Percentiles rank a stretch among this genome's conserved stretches.
phyloP scores from a whole-genome alignment of 2,329 filamentous ascomycete species.

The Colletotrichum shisoi region DNA sequence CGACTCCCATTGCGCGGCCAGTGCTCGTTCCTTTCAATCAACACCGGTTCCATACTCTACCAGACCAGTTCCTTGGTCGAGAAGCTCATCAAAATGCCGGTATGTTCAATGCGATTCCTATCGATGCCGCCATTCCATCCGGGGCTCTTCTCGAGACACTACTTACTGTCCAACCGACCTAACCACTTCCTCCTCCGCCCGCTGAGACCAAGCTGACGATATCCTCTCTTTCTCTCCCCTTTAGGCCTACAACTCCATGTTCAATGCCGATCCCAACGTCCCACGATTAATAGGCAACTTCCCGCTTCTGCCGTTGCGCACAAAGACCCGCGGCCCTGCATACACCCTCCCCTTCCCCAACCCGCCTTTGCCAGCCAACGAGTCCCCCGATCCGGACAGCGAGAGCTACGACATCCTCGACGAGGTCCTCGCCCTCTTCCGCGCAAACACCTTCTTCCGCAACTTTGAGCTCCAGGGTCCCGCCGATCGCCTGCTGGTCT shows the following conservation, averaged over 20 bases:
- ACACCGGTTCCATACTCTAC: slow-evolving; percentile 39
- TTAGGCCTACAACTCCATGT: slow-evolving; percentile 97
- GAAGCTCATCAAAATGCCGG: slow-evolving; percentile 56
- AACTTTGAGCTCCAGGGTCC: slow-evolving; percentile 99
- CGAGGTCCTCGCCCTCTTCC: slow-evolving; percentile 90
- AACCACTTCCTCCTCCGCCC: slow-evolving; percentile 6
- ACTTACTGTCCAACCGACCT: slow-evolving; percentile 12
- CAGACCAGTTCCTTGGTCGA: slow-evolving; percentile 28
- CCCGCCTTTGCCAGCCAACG: slow-evolving; percentile 64
- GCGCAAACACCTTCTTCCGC: slow-evolving; percentile 97
- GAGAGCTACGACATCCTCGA: slow-evolving; percentile 97
- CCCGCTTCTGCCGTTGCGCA: slow-evolving; percentile 91
- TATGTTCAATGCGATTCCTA: slow-evolving; percentile 45
- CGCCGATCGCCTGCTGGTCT: slow-evolving; percentile 92
- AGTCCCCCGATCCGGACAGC: slow-evolving; percentile 80
- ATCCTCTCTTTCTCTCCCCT: slow-evolving; percentile 20
- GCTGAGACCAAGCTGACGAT: slow-evolving; percentile 41
- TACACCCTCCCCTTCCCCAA: slow-evolving; percentile 76
- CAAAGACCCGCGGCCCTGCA: slow-evolving; percentile 92
- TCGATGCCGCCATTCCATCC: background rate
- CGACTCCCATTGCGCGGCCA: slow-evolving; percentile 20
- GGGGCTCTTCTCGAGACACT: slow-evolving; percentile 8
- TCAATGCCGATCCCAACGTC: slow-evolving; percentile 79
- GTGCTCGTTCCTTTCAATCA: slow-evolving; percentile 30
- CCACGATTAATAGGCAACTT: slow-evolving; percentile 81